Evolutionary conservation across 2,329 filamentous ascomycete genomes (phyloP).

Genomic region (Phyllosticta capitalensis): DNA sequence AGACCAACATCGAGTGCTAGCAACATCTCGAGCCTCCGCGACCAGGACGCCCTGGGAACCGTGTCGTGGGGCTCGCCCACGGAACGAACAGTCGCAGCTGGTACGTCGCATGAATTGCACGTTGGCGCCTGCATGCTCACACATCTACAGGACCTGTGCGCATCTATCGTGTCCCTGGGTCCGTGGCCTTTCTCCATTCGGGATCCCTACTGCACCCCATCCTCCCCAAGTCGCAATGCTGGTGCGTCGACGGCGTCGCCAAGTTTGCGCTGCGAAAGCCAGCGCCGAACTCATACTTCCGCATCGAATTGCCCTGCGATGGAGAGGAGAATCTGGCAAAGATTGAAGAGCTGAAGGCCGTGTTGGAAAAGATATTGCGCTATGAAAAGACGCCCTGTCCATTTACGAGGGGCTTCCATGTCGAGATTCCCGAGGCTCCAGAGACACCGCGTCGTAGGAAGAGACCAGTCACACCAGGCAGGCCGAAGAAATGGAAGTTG

Average conservation of each 20-base stretch:
- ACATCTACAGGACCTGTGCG: constrained; percentile 53
- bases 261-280: constrained; percentile 77
- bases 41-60: constrained; percentile 48
- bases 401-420: constrained; percentile 67
- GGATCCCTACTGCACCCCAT: constrained; percentile 78
- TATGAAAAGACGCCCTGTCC: constrained; percentile 87
- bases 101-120: constrained; percentile 36
- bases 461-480: constrained; percentile 52
- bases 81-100: constrained; percentile 71
- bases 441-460: constrained; percentile 52
- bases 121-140: constrained; percentile 3
- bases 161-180: constrained; percentile 78
- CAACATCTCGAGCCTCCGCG: constrained; percentile 18
- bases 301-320: constrained; percentile 70
- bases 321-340: constrained; percentile 54
- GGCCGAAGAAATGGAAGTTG: constrained; percentile 42
- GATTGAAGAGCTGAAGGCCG: constrained; percentile 57
- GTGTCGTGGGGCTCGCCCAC: constrained; percentile 66
- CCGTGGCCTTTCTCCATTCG: constrained; percentile 80
- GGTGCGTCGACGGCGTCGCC: constrained; percentile 78
- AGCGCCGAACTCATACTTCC: constrained; percentile 74
- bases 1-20: constrained; percentile 27
- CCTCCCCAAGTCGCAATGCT: constrained; percentile 81
- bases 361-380: constrained; percentile 62
- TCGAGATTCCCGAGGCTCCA: constrained; percentile 61